These are phyloP conservation scores for Corylus americana DNA, from an alignment of 306 rosid genomes.

Conservation along the genomic window DNA sequence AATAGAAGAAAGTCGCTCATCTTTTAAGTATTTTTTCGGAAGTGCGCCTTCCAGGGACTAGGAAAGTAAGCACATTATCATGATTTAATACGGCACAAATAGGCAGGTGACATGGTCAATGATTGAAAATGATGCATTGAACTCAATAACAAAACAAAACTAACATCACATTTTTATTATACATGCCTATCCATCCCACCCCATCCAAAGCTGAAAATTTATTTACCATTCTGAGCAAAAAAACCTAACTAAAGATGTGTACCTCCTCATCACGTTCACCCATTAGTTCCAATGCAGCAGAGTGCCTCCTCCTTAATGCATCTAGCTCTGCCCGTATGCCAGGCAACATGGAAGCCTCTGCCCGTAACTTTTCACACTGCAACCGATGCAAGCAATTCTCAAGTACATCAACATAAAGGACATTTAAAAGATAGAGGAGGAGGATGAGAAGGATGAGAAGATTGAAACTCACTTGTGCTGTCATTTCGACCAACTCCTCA, in stretches of 20 bases:
- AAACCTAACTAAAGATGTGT: conserved; percentile 14
- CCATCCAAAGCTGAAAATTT: background rate
- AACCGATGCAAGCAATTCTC: conserved; percentile 20
- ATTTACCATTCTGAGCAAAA: conserved; percentile 2
- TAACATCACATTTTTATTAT: conserved; percentile 5
- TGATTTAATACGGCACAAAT: conserved; percentile 3
- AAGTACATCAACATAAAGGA: conserved; percentile 21
- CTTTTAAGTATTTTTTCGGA: background rate
- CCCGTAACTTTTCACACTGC: conserved; percentile 92
- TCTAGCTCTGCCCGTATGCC: conserved; percentile 93
- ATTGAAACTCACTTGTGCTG: conserved; percentile 66
- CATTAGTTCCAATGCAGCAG: conserved; percentile 98
- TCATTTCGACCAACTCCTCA: conserved; percentile 94
- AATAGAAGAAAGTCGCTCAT: background rate
- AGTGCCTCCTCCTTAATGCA: conserved; percentile 91
- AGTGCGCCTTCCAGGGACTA: background rate
- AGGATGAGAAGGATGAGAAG: background rate
- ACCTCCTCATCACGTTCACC: conserved; percentile 99
- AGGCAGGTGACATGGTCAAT: conserved; percentile 11
- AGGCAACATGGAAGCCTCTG: conserved; percentile 77
- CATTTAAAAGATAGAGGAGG: conserved; percentile 9
- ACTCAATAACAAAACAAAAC: background rate
- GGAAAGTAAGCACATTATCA: conserved; percentile 5
- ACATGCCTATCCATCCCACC: conserved; percentile 6
- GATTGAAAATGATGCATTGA: background rate